Base-by-base conservation (phyloP, 1,284 basidiomycete genomes). In the Apiotrichum porosum region DNA sequence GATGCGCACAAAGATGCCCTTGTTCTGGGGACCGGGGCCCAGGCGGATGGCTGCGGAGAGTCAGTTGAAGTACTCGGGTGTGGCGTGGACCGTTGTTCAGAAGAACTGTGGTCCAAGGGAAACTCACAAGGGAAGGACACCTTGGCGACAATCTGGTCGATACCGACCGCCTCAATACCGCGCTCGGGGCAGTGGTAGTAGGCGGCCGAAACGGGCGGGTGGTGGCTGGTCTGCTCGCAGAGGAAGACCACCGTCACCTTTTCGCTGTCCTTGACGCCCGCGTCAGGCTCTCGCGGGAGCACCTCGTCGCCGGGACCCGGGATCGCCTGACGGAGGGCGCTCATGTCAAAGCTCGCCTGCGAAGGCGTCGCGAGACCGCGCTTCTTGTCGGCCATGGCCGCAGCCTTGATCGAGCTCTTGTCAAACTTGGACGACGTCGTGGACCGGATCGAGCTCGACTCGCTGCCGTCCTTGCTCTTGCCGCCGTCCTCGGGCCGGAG, bases 131-230 rank as follows among this genome's bases (percentile, higher is more conserved):
- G 89, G 18, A 88, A 88, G 12, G 88, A 86, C 0, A 94, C 84
- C 69, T 85, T 88, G 36, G 92, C 94, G 1, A 84, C 81, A 54
- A 98, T 90, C 75, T 98, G 95, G 76, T 98, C 94, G 42, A 76
- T 64, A 8, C 88, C 87, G 23, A 75, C 75, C 63, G 88, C 77
- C 61, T 87, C 83, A 38, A 91, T 68, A n/a, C 80, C 79, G 21
- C 82, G 80, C 44, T 81, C 76, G 0, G 88, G 88, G 66, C 87
- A 91, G 12, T 74, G 63, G n/a, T 87, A 87, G 59, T 83, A 84
- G 67, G 85, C 97, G 1, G 88, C 85, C 1, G 90, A 95, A 35
- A 97, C 82, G 2, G 94, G 94, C 0, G 94, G 95, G 64, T 98
- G 94, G 74, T 98, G 94, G 9, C 89, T 95, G 35, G 97, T 84